phyloP scores from a whole-genome alignment of 2,329 filamentous ascomycete genomes.

The Ambrosiella beaveri region DNA sequence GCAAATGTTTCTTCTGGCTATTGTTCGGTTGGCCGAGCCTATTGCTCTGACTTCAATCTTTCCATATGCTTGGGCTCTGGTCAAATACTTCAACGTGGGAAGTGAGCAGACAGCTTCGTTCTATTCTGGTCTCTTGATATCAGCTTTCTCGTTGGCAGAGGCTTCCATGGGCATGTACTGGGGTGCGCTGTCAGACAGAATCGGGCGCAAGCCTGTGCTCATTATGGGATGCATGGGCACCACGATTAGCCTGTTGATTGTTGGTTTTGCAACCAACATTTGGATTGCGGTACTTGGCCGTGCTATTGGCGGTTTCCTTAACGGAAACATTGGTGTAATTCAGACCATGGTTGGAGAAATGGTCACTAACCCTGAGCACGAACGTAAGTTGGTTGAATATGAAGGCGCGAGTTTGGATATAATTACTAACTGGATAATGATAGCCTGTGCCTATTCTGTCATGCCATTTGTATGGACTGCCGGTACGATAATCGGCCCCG shows the following conservation, averaged over 20 bases:
- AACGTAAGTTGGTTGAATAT: conserved; percentile 41
- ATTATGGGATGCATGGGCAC: conserved; percentile 69
- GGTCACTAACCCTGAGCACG: conserved; percentile 67
- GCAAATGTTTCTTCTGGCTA: conserved; percentile 73
- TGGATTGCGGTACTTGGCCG: conserved; percentile 67
- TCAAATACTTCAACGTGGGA: conserved; percentile 58
- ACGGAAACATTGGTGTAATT: conserved; percentile 82
- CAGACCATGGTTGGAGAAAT: conserved; percentile 89
- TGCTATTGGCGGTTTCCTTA: conserved; percentile 62
- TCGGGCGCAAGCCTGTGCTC: conserved; percentile 74
- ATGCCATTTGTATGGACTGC: conserved; percentile 94
- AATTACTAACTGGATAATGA: neutral
- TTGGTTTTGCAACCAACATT: conserved; percentile 69
- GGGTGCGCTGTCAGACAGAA: conserved; percentile 64
- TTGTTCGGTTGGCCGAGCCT: conserved; percentile 82
- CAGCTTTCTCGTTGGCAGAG: conserved; percentile 69
- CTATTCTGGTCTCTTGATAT: conserved; percentile 77
- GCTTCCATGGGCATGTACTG: conserved; percentile 74
- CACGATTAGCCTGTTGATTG: conserved; percentile 63
- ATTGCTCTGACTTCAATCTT: conserved; percentile 88
- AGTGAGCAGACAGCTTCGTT: conserved; percentile 61
- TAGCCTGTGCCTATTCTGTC: conserved; percentile 68
- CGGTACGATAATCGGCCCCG: conserved; percentile 75
- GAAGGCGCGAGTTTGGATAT: neutral
- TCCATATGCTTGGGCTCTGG: conserved; percentile 74